A percentile compares a stretch with the other conserved stretches of the same genome.
These are phyloP conservation scores for Ophiostoma novo-ulmi DNA, from an alignment of 2,329 filamentous ascomycete genomes.

Conservation along the genomic window DNA sequence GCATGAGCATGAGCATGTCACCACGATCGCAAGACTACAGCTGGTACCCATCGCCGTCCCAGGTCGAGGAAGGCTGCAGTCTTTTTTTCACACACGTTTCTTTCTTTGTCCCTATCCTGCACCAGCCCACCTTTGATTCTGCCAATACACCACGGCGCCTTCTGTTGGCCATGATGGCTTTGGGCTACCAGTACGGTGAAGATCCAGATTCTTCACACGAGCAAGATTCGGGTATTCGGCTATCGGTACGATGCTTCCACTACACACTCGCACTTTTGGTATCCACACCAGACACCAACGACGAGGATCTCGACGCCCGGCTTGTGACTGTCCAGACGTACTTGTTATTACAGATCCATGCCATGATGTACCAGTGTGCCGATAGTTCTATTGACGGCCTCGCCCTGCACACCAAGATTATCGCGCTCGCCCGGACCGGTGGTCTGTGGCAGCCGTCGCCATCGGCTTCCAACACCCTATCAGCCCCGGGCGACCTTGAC, in stretches of 20 bases:
- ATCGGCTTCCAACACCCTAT: conserved; percentile 15
- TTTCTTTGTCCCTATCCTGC: conserved; percentile 38
- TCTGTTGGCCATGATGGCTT: conserved; percentile 36
- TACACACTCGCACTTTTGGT: conserved; percentile 31
- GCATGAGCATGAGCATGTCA: conserved; percentile 15
- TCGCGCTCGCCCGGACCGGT: conserved; percentile 36
- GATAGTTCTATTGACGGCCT: conserved; percentile 31
- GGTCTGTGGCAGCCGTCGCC: conserved; percentile 36
- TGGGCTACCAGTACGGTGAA: conserved; percentile 38
- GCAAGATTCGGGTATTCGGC: conserved; percentile 29
- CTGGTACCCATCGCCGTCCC: conserved; percentile 34
- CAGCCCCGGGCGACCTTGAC: conserved; percentile 34
- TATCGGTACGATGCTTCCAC: conserved; percentile 36
- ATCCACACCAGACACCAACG: conserved; percentile 23
- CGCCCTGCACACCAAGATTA: conserved; percentile 39
- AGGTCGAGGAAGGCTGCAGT: conserved; percentile 34
- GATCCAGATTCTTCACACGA: conserved; percentile 34
- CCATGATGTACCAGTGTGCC: conserved; percentile 38
- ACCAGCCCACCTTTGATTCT: conserved; percentile 36
- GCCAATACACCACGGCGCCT: conserved; percentile 30
- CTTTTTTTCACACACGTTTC: conserved; percentile 38
- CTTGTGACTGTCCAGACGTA: conserved; percentile 37
- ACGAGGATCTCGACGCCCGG: conserved; percentile 27
- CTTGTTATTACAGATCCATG: conserved; percentile 38
- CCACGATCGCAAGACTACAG: conserved; percentile 27